Percentiles rank a stretch among this genome's conserved stretches.
These are phyloP conservation scores for Westerdykella aurantiaca DNA, from an alignment of 2,329 filamentous ascomycete genomes.

Conservation along the genomic window DNA sequence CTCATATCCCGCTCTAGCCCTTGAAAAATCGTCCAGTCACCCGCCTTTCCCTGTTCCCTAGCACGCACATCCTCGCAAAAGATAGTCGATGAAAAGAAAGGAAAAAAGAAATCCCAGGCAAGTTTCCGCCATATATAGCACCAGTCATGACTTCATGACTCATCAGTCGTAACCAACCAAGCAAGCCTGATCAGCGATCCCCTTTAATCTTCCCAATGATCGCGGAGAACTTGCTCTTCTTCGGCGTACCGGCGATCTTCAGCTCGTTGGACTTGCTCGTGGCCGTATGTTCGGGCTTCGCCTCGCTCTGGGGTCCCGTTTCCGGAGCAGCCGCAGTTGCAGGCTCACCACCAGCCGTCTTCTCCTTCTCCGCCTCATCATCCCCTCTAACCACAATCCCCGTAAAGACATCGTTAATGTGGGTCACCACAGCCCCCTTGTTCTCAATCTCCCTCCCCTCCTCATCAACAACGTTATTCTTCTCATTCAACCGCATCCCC, in stretches of 20 bases:
- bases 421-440: not conserved
- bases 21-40: too few species aligned
- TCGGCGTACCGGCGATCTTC: not conserved
- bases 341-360: not conserved
- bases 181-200: not conserved
- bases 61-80: too few species aligned
- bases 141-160: too few species aligned
- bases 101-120: too few species aligned
- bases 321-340: too few species aligned
- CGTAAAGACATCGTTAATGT: not conserved
- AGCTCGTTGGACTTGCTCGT: not conserved
- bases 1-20: too few species aligned
- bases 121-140: too few species aligned
- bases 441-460: not conserved
- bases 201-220: not conserved
- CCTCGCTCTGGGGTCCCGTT: too few species aligned
- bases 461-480: constrained; percentile 8
- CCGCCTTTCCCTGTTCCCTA: too few species aligned
- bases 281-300: not conserved
- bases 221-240: not conserved
- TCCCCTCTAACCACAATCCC: not conserved
- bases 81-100: too few species aligned
- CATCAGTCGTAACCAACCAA: too few species aligned
- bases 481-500: constrained; percentile 19
- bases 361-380: not conserved